A percentile compares a stretch with the other conserved stretches of the same genome.
phyloP scores from a whole-genome alignment of 2,329 filamentous ascomycete genomes.

The Xylaria sp. region DNA sequence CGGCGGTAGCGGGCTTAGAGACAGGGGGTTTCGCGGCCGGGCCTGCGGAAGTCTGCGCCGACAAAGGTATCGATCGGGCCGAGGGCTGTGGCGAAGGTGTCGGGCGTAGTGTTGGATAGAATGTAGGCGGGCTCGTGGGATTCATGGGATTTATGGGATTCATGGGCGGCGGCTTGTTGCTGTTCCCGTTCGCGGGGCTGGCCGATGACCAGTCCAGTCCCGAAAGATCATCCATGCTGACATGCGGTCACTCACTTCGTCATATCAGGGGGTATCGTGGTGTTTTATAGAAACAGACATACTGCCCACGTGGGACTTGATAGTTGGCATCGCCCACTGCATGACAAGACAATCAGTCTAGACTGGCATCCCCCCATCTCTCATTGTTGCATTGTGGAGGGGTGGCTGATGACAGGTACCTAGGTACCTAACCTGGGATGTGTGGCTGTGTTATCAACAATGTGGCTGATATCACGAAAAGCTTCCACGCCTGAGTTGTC shows the following conservation, averaged over 20 bases:
- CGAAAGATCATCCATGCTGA: constrained; percentile 50
- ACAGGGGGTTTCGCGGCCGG: constrained; percentile 56
- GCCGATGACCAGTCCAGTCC: constrained; percentile 49
- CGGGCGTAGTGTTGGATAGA: constrained; percentile 59
- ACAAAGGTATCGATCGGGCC: constrained; percentile 66
- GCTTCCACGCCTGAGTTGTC: too few species aligned
- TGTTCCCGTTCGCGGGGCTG: constrained; percentile 39
- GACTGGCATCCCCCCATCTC: constrained; percentile 11
- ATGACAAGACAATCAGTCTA: constrained; percentile 3
- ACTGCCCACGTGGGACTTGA: constrained; percentile 22
- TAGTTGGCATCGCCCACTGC: constrained; percentile 12
- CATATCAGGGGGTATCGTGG: constrained; percentile 45
- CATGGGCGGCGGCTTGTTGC: constrained; percentile 43
- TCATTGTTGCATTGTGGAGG: not conserved
- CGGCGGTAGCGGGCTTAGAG: constrained; percentile 65
- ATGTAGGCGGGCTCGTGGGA: constrained; percentile 44
- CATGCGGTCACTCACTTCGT: constrained; percentile 33
- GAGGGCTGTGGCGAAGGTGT: constrained; percentile 66
- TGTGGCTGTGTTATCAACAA: constrained; percentile 20
- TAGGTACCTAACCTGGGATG: not conserved
- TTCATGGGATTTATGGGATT: constrained; percentile 46
- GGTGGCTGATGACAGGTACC: constrained; percentile 19
- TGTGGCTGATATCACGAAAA: constrained; percentile 30
- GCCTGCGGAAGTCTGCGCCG: constrained; percentile 58
- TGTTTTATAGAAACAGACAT: constrained; percentile 32